Base-by-base conservation (phyloP, 2,329 filamentous ascomycete species). In the Plenodomus tracheiphilus region DNA sequence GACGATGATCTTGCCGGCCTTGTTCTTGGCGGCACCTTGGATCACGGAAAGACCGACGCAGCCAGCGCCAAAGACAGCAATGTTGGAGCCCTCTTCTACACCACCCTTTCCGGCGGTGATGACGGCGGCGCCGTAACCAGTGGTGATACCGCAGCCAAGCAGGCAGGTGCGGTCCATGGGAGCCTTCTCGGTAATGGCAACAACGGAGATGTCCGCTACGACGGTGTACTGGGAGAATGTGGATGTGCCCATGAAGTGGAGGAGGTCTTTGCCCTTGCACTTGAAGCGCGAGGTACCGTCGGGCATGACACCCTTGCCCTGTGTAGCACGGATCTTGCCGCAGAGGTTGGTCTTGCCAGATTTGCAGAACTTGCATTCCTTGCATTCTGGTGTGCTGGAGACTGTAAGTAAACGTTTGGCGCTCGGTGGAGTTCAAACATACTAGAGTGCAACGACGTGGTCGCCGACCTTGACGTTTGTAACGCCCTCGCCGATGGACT, bases 221-320 rank as follows among this genome's bases (percentile, higher is more conserved):
- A 99, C 94, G 49, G 94, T 97, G 80, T 96, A 99, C 79, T 99
- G 94, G 25, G 91, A 96, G 82, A 99, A 99, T 64, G 94, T 99
- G 32, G 92, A 97, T 47, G 91, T 96, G 68, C 94, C 94, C 94
- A 99, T 99, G 81, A 97, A 99, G 80, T 97, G 94, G 50, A 97
- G 85, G 54, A 99, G 83, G 66, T 96, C 89, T 79, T 97, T 87
- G 75, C 94, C 94, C 76, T 93, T 94, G 82, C 87, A 91, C 77
- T 84, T 90, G 85, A 97, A 97, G 67, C 94, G 89, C 49, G 88
- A 88, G 60, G 93, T 97, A 66, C 93, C 93, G 75, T 99, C 94
- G 49, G 94, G 94, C 92, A 99, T 96, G 63, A 97, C 85, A 70
- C 94, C 94, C 76, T 86, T 88, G 66, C 94, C 94, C 79, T 99